These are phyloP conservation scores for Mycogone perniciosa DNA, from an alignment of 2,329 filamentous ascomycete species.

Conservation along the genomic window DNA sequence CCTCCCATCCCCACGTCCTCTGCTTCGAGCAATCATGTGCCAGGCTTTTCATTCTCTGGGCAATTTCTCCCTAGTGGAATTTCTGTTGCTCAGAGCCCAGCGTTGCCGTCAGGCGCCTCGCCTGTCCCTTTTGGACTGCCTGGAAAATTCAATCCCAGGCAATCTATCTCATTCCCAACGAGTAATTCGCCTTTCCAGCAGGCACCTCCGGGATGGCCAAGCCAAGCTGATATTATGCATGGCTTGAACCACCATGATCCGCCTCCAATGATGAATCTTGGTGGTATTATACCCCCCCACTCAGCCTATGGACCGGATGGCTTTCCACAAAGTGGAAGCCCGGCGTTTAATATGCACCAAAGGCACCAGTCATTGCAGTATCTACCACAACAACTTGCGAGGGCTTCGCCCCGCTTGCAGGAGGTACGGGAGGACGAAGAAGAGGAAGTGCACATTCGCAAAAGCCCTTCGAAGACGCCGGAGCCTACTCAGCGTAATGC, in stretches of 20 bases:
- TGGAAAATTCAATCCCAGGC: constrained; percentile 60
- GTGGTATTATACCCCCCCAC: constrained; percentile 54
- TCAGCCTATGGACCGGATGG: constrained; percentile 56
- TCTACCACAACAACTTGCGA: constrained; percentile 48
- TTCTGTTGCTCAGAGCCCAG: constrained; percentile 57
- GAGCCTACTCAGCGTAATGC: constrained; percentile 42
- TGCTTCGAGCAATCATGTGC: constrained; percentile 61
- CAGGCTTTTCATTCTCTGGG: constrained; percentile 50
- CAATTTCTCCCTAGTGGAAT: constrained; percentile 56
- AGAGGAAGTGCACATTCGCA: constrained; percentile 53
- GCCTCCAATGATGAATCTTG: constrained; percentile 51
- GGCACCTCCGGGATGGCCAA: constrained; percentile 53
- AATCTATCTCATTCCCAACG: constrained; percentile 62
- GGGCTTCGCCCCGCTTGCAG: constrained; percentile 57
- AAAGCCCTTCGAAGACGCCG: constrained; percentile 49
- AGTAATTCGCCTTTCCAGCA: constrained; percentile 61
- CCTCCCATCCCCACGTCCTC: constrained; percentile 77
- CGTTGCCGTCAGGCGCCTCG: constrained; percentile 60
- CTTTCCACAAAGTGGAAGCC: constrained; percentile 35
- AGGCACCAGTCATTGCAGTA: constrained; percentile 56
- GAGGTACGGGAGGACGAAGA: constrained; percentile 69
- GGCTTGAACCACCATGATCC: constrained; percentile 53
- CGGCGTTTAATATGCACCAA: constrained; percentile 42
- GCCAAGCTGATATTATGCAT: constrained; percentile 49
- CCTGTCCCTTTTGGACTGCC: constrained; percentile 62